Evolutionary conservation across 805 yeast genomes (phyloP).

Genomic region (Wickerhamomyces strasburgensis): DNA sequence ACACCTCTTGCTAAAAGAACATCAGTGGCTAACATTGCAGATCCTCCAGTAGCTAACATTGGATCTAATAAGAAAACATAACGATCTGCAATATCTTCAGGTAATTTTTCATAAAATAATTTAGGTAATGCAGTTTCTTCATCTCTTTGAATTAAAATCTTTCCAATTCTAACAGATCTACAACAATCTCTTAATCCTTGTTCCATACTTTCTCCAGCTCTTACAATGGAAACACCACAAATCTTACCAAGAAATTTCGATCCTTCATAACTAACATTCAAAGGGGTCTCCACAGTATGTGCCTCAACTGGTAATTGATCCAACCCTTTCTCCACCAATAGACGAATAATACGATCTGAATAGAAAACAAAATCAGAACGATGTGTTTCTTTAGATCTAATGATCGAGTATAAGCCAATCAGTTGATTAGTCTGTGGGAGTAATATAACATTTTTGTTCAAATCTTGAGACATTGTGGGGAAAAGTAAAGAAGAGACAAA

Average conservation of each 20-base stretch:
- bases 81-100: constrained; percentile 83
- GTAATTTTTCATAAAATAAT: constrained; percentile 88
- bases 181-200: constrained; percentile 97
- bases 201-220: constrained; percentile 99
- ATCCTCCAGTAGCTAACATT: constrained; percentile 98
- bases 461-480: constrained; percentile 8
- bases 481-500: no score
- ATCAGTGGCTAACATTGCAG: constrained; percentile 95
- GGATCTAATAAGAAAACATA: constrained; percentile 93
- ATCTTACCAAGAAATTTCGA: constrained; percentile 83
- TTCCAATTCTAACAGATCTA: constrained; percentile 92
- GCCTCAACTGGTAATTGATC: constrained; percentile 88
- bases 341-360: constrained; percentile 88
- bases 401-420: constrained; percentile 80
- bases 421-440: constrained; percentile 89
- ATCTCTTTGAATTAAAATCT: constrained; percentile 93
- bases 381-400: constrained; percentile 73
- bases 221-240: constrained; percentile 95
- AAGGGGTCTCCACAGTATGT: constrained; percentile 65
- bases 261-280: constrained; percentile 69
- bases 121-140: constrained; percentile 96
- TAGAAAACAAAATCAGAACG: constrained; percentile 94
- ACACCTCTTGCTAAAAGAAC: constrained; percentile 86
- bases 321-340: constrained; percentile 92
- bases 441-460: constrained; percentile 62